Evolutionary conservation across 2,329 filamentous ascomycete genomes (phyloP), one percentile per base, ranked within the genome.

Genomic region (Ascochyta koolunga): DNA sequence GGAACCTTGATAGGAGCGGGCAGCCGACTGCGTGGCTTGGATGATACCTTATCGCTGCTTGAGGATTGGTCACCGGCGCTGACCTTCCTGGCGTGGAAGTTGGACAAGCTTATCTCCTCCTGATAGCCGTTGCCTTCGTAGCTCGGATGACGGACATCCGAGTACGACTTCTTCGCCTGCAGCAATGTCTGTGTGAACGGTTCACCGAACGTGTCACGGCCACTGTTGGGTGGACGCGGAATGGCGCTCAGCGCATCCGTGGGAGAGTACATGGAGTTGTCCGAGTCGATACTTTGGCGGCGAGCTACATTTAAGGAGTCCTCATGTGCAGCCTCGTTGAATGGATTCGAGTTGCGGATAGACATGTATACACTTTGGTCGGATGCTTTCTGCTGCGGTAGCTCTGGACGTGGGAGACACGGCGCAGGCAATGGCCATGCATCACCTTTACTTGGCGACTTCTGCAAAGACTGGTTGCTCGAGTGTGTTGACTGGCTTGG

Each of bases 41-140:
- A 18, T 8, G 32, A 16, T 21, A 15, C 21, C 1, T 27, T 24
- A 5, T 50, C 37, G 5, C 21, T 35, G 2, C 2, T 5, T 3
- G 16, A 11, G 5, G 41, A 31, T 13, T 16, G 7, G 13, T 25
- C 13, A 27, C 39, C 22, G 7, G 36, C 8, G 8, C 52, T 48
- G 16, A 33, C 31, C 3, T 56, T 52, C 5, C 39, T 51, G 8
- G 37, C 33, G 18, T 62, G 54, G 7, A 64, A 51, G 31, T 67
- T 46, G 4, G 54, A 56, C 27, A 62, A 39, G 7, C 56, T 62
- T n/a, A 66, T 64, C 32, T 67, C 60, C 2, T 54, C 44, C 9
- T 58, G 51, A 29, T 64, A 69, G 3, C 50, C 66, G 11, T 49
- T 69, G 8, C 64, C 66, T 41, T 66, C 62, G 21, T 70, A 68